A percentile compares a stretch with the other conserved stretches of the same genome.
Conservation (phyloP, 495 filamentous ascomycete species). For the Penicillium canariense region DNA sequence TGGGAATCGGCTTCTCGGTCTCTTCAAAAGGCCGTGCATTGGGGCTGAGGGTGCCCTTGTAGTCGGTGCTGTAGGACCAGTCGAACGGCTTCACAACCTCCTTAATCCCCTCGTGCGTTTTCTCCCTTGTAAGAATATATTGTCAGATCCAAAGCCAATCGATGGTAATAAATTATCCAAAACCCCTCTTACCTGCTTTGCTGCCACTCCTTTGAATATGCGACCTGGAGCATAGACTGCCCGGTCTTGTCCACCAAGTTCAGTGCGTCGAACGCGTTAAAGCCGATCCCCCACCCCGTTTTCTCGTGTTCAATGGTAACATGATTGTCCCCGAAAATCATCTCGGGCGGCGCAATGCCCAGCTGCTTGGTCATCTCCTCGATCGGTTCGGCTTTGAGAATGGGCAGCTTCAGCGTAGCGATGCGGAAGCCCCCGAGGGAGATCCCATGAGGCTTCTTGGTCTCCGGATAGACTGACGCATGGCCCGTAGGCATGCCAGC, state of each 20-base stretch:
- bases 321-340: constrained; percentile 97
- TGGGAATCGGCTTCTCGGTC: constrained; percentile 65
- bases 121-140: constrained; percentile 56
- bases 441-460: constrained; percentile 36
- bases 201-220: constrained; percentile 90
- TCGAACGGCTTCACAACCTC: constrained; percentile 95
- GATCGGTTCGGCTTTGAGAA: constrained; percentile 86
- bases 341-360: constrained; percentile 86
- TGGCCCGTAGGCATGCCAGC: constrained; percentile 6
- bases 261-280: constrained; percentile 83
- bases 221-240: constrained; percentile 81
- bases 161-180: not conserved
- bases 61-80: constrained; percentile 93
- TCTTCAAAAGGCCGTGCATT: constrained; percentile 43
- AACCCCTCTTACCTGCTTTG: constrained; percentile 56
- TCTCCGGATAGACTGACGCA: constrained; percentile 26
- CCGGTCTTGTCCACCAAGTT: constrained; percentile 93
- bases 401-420: constrained; percentile 80
- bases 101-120: constrained; percentile 82
- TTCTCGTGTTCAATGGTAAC: constrained; percentile 67
- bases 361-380: constrained; percentile 77
- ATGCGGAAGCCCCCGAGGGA: constrained; percentile 65
- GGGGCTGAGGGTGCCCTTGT: constrained; percentile 61
- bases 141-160: not conserved
- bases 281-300: constrained; percentile 70